Evolutionary conservation across 192 early-diverging fungal species (phyloP).

Genomic region (Backusella morwellensis): DNA sequence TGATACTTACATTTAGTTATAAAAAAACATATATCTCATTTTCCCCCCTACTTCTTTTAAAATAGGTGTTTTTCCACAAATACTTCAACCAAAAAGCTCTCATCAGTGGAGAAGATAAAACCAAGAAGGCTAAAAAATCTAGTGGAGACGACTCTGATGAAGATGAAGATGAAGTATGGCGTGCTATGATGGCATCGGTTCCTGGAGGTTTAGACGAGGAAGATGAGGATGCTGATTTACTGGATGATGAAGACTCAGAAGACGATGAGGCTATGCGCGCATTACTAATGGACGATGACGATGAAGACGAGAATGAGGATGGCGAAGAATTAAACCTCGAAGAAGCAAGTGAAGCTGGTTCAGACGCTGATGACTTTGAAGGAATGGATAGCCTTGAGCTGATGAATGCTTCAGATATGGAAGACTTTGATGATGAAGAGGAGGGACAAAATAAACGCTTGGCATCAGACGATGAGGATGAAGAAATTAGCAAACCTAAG

Average conservation of each 20-base stretch:
- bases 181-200: slow-evolving; percentile 77
- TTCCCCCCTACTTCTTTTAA: background rate
- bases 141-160: slow-evolving; percentile 49
- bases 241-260: slow-evolving; percentile 44
- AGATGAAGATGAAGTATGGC: slow-evolving; percentile 88
- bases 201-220: slow-evolving; percentile 56
- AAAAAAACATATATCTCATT: background rate
- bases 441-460: slow-evolving; percentile 39
- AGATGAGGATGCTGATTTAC: slow-evolving; percentile 49
- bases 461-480: slow-evolving; percentile 39
- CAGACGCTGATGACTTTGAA: slow-evolving; percentile 55
- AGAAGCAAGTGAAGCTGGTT: slow-evolving; percentile 42
- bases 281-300: slow-evolving; percentile 40
- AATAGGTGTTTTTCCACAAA: slow-evolving; percentile 70
- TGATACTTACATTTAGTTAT: background rate
- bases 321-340: slow-evolving; percentile 55
- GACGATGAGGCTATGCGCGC: slow-evolving; percentile 44
- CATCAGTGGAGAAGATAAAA: slow-evolving; percentile 12
- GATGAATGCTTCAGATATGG: slow-evolving; percentile 35
- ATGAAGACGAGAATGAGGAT: slow-evolving; percentile 45
- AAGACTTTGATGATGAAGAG: slow-evolving; percentile 47
- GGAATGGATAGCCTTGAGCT: slow-evolving; percentile 57
- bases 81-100: slow-evolving; percentile 66
- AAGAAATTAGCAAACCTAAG: slow-evolving; percentile 22
- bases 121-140: slow-evolving; percentile 18